Evolutionary conservation across 768 basidiomycete species (phyloP).

Genomic region (Lepiota brunneoincarnata): DNA sequence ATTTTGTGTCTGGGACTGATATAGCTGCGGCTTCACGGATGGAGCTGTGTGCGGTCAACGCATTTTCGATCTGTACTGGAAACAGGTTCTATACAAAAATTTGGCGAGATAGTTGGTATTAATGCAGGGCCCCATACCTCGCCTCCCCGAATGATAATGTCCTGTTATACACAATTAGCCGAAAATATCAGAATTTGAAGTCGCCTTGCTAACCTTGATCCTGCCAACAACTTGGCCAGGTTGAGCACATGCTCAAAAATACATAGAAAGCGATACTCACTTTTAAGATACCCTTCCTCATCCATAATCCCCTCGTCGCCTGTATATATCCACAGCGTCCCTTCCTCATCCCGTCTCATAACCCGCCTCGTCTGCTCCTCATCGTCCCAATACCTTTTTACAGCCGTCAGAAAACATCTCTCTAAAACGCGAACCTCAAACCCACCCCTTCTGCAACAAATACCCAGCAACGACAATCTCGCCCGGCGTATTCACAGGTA

Average conservation of each 20-base stretch:
- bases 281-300: slow-evolving; percentile 72
- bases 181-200: neutral
- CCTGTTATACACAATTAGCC: slow-evolving; percentile 32
- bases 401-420: neutral
- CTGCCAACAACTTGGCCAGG: slow-evolving; percentile 63
- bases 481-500: slow-evolving; percentile 73
- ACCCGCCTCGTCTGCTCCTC: slow-evolving; percentile 60
- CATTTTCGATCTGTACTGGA: slow-evolving; percentile 84
- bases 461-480: slow-evolving; percentile 77
- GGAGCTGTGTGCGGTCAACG: slow-evolving; percentile 47
- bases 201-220: slow-evolving; percentile 53
- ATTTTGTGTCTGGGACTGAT: slow-evolving; percentile 63
- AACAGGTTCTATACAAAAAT: slow-evolving; percentile 61
- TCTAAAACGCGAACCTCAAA: neutral
- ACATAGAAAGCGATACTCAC: slow-evolving; percentile 35
- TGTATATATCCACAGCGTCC: slow-evolving; percentile 77
- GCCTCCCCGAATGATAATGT: slow-evolving; percentile 84
- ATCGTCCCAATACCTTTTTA: slow-evolving; percentile 71
- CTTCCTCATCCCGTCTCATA: slow-evolving; percentile 53
- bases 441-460: slow-evolving; percentile 75
- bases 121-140: slow-evolving; percentile 44
- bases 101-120: neutral
- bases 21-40: slow-evolving; percentile 75
- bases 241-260: neutral
- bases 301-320: slow-evolving; percentile 84